These are phyloP conservation scores for Aspergillus cejpii DNA, from an alignment of 2,329 filamentous ascomycete genomes.

Conservation along the genomic window DNA sequence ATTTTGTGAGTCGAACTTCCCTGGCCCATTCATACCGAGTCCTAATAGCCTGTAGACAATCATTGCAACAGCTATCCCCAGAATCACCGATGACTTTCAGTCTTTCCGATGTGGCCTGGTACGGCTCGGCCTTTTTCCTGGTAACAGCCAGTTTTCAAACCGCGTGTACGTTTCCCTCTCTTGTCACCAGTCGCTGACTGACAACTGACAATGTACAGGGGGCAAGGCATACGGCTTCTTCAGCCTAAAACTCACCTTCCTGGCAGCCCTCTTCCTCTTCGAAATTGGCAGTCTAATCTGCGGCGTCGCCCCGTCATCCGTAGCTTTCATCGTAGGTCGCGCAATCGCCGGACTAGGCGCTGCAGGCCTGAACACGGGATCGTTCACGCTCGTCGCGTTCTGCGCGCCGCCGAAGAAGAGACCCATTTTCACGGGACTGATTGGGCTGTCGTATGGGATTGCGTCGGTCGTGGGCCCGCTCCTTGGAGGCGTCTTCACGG, in stretches of 20 bases:
- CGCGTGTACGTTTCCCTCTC: neutral
- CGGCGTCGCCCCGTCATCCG: conserved; percentile 27
- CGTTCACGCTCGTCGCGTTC: conserved; percentile 28
- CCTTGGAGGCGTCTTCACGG: conserved; percentile 36
- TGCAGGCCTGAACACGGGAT: conserved; percentile 27
- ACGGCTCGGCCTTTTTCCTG: neutral
- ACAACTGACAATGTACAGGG: neutral
- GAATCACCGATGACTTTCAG: neutral
- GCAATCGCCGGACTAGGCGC: conserved; percentile 31
- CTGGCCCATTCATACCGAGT: no score
- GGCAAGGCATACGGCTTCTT: neutral
- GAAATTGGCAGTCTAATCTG: conserved; percentile 33
- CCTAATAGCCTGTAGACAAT: no score
- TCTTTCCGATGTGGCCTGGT: neutral
- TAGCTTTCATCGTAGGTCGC: conserved; percentile 29
- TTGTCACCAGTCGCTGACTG: neutral
- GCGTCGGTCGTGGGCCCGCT: conserved; percentile 31
- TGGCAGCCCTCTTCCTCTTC: conserved; percentile 23
- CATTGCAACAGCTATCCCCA: neutral
- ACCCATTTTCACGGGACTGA: conserved; percentile 28
- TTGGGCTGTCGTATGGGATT: conserved; percentile 31
- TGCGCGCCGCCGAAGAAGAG: conserved; percentile 27
- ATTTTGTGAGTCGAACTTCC: no score
- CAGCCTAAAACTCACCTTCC: neutral
- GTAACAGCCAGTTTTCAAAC: neutral